Base-by-base conservation (phyloP, 2,329 filamentous ascomycete species). In the Fusarium haematococcum region DNA sequence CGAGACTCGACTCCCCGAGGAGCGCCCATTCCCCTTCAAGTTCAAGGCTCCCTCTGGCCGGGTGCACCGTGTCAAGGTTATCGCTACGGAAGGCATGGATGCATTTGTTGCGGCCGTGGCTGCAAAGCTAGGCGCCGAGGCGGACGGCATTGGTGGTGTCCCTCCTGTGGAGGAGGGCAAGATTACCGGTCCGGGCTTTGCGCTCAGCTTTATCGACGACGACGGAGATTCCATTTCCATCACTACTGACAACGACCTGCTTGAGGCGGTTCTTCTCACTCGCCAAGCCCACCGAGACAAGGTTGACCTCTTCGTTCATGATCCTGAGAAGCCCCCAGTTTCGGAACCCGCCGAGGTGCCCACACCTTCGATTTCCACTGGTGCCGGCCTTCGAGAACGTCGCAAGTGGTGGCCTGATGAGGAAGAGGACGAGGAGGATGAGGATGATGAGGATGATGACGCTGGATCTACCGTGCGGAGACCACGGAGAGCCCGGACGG, bases 211-310 rank as follows among this genome's bases (percentile, higher is more conserved):
- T 80, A 87, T 98, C 76, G 97, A 99, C 81, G 96, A 98, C 78
- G 97, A 99, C 81, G 96, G 97, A 66, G 97, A 99, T 81, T 95
- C 94, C 1, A 95, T 99, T 18, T 98, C 95, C 45, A 98, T 99
- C 81, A 99, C 97, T 13, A 97, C 96, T 0, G 95, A 98, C 80
- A 93, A 96, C 75, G 97, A 99, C 81, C 89, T 99, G 48, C 85
- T 97, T 3, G 97, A 99, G 83, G 95, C 97, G 2, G 94, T 99
- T 75, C 88, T 92, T 23, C 89, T 98, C 32, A 94, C 96, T 6
- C 92, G 94, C 69, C 91, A 93, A 68, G 89, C 90, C 54, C 91
- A 88, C 76, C 92, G 91, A 54, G 97, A 98, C 77, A 99, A 99
- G 88, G 97, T 99, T 23, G 97, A 99, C 79, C 89, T 99, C 18